Evolutionary conservation across 805 yeast genomes (phyloP), one percentile per base, ranked within the genome.

Genomic region (Cyberlindnera nakhonratchasimensis): DNA sequence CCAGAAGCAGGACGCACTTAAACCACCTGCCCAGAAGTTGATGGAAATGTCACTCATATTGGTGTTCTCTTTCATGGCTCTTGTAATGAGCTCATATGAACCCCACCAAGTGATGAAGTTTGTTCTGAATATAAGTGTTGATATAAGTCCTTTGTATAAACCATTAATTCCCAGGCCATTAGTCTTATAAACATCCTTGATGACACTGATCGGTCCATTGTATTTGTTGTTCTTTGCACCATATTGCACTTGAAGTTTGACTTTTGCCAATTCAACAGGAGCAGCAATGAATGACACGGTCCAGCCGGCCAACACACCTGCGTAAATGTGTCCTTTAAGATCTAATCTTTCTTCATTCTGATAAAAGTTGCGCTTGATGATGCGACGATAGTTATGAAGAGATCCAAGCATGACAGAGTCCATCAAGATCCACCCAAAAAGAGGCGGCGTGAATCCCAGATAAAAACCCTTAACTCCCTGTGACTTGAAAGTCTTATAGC

Each of bases 201-300:
- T 75, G 29, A 90, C 90, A 58, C 86, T 86, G 22, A 88, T 64
- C 0, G 97, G 96, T 1, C 96, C 96, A 2, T 68, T 70, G 58
- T 83, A 88, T 10, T 74, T 54, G 50, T 71, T 81, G 13, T 84
- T 67, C 31, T 75, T 73, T 11, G 89, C 82, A 59, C 87, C 95
- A 59, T 89, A 89, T 58, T 89, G 96, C 11, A 89, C 88, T 62
- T 89, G 96, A 38, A 89, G 70, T 48, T 95, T 73, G 3, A 95
- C 96, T 64, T 89, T 89, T 52, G 89, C 79, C 53, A 84, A 83
- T 61, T 89, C 97, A 7, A 89, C 83, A 2, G 96, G 96, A 0
- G 96, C 96, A 5, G 97, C 97, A n/a, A 89, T 90, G 66, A 89
- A 84, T 35, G 91, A 81, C 12, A 89, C 96, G 0, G 96, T 89